These are phyloP conservation scores for Herpetomonas samuelpessoai DNA, from an alignment of 208 protist genomes.

Conservation along the genomic window DNA sequence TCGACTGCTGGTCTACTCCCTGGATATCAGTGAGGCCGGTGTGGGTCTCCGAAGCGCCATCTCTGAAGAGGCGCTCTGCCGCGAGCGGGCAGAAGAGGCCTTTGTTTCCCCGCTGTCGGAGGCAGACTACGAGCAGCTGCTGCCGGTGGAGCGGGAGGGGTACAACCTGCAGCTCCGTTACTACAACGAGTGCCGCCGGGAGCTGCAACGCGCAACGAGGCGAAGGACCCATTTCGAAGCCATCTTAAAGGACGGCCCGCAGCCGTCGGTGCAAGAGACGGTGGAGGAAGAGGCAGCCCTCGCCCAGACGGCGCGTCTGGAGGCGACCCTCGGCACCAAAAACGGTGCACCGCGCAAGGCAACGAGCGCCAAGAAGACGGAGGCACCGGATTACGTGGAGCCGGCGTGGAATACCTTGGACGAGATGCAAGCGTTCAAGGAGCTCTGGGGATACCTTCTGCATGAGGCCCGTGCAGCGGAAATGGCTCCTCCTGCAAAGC, in stretches of 20 bases:
- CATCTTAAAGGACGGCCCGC: slow-evolving; percentile 11
- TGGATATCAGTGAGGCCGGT: slow-evolving; percentile 63
- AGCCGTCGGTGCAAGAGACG: slow-evolving; percentile 23
- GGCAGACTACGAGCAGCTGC: slow-evolving; percentile 65
- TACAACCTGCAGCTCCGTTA: slow-evolving; percentile 79
- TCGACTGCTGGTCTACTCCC: slow-evolving; percentile 50
- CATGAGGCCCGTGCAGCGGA: neutral
- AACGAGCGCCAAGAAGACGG: slow-evolving; percentile 9
- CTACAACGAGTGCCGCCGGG: slow-evolving; percentile 75
- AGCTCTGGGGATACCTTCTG: slow-evolving; percentile 24
- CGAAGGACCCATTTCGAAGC: slow-evolving; percentile 23
- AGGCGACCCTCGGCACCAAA: neutral
- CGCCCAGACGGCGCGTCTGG: neutral
- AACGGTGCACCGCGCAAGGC: neutral
- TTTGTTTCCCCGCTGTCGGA: slow-evolving; percentile 57
- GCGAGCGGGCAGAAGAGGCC: slow-evolving; percentile 26
- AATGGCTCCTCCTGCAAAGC: neutral
- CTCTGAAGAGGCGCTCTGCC: slow-evolving; percentile 31
- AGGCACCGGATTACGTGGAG: slow-evolving; percentile 4
- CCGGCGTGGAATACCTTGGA: slow-evolving; percentile 10
- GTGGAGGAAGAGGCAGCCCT: slow-evolving; percentile 16
- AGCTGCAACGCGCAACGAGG: slow-evolving; percentile 34
- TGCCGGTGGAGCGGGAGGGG: slow-evolving; percentile 34
- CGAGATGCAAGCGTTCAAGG: slow-evolving; percentile 10
- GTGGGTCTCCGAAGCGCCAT: slow-evolving; percentile 47